Evolutionary conservation across 768 basidiomycete genomes (phyloP).

Genomic region (Mycena maculata): DNA sequence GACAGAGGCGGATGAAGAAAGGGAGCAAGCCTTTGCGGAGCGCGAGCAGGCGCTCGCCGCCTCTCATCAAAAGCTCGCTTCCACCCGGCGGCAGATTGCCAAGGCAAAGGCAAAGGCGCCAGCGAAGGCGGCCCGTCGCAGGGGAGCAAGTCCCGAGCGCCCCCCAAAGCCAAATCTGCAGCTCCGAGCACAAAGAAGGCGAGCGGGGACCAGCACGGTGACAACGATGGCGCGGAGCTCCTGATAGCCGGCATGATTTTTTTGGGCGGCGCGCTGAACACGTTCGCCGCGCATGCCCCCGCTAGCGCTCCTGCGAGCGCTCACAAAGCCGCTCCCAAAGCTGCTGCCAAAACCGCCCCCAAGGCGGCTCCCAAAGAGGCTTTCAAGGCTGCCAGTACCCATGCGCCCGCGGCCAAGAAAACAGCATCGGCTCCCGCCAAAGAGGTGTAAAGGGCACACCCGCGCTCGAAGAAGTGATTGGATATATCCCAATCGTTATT

Average conservation of each 20-base stretch:
- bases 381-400: background rate
- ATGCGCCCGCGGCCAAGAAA: background rate
- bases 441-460: background rate
- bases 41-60: slow-evolving; percentile 2
- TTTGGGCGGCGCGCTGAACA: no score
- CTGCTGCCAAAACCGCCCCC: background rate
- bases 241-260: no score
- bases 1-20: background rate
- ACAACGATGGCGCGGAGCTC: no score
- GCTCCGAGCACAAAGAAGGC: no score
- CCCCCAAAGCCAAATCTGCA: no score
- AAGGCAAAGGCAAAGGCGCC: background rate
- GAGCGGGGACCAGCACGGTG: no score
- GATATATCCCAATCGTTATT: no score
- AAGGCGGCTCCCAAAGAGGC: background rate
- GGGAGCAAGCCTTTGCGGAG: background rate
- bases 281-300: no score
- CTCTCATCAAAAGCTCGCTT: background rate
- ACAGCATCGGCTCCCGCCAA: background rate
- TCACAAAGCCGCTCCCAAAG: no score
- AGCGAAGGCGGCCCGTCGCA: background rate
- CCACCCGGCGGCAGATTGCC: background rate
- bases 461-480: no score
- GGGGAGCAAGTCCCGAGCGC: background rate
- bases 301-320: no score